Percentiles rank a stretch among this genome's conserved stretches.
phyloP scores from a whole-genome alignment of 129 eudicot genomes.

The Flaveria robusta region DNA sequence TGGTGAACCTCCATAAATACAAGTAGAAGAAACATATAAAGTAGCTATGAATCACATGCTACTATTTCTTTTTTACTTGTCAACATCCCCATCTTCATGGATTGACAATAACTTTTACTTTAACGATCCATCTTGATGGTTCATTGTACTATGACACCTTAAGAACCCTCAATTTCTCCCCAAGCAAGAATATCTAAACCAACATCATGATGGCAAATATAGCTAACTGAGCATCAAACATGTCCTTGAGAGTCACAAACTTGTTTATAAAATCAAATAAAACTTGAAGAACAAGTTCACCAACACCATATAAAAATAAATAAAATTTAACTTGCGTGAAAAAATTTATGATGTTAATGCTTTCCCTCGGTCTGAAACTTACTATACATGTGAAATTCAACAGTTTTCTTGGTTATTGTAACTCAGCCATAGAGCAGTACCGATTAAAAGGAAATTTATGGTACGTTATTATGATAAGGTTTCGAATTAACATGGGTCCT shows the following conservation, averaged over 20 bases:
- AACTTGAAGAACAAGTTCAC: neutral
- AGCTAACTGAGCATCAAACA: neutral
- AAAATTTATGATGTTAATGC: neutral
- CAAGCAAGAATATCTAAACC: neutral
- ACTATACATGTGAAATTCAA: neutral
- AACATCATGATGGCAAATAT: neutral
- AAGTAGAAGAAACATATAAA: slow-evolving; percentile 35
- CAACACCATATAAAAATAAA: neutral
- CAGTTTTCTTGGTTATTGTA: neutral
- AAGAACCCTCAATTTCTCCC: neutral
- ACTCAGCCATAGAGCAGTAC: neutral
- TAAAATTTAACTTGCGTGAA: neutral
- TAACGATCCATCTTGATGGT: slow-evolving; percentile 28
- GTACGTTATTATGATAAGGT: neutral
- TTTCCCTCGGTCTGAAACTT: neutral
- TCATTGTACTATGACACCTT: slow-evolving; percentile 23
- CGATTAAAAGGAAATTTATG: no score
- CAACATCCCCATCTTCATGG: slow-evolving; percentile 49
- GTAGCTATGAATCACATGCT: slow-evolving; percentile 37
- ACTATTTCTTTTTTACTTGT: slow-evolving; percentile 33
- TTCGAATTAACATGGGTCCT: slow-evolving; percentile 30
- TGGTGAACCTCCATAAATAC: slow-evolving; percentile 30
- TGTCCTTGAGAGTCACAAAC: neutral
- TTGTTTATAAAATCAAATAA: neutral
- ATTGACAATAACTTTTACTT: slow-evolving; percentile 26